These are phyloP conservation scores for Williopsis jadinii DNA, from an alignment of 1,139 yeast genomes.

Conservation along the genomic window DNA sequence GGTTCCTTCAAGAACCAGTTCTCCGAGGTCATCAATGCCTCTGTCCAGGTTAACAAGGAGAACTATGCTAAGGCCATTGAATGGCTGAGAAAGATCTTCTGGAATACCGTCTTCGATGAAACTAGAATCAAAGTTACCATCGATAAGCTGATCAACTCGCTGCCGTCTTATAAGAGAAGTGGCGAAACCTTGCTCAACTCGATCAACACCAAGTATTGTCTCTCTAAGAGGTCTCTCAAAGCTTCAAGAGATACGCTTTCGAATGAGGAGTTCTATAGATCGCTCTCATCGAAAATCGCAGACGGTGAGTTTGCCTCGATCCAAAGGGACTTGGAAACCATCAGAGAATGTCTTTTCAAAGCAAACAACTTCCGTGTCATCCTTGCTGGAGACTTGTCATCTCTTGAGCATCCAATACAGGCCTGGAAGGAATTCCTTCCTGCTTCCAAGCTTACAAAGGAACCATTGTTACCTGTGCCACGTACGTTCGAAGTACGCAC, in stretches of 20 bases:
- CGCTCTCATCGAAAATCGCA: conserved; percentile 43
- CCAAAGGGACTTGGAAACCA: conserved; percentile 44
- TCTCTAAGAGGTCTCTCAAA: conserved; percentile 52
- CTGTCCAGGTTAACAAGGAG: conserved; percentile 51
- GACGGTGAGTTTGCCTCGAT: conserved; percentile 43
- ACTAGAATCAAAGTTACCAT: conserved; percentile 62
- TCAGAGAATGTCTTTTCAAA: conserved; percentile 52
- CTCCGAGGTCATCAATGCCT: conserved; percentile 57
- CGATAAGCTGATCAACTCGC: conserved; percentile 66
- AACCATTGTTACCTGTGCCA: conserved; percentile 34
- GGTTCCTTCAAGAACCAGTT: conserved; percentile 56
- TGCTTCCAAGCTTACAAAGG: neutral
- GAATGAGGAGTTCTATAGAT: conserved; percentile 53
- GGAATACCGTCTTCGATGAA: conserved; percentile 63
- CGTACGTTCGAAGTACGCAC: conserved; percentile 50
- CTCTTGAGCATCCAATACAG: conserved; percentile 46
- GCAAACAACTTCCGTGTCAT: conserved; percentile 60
- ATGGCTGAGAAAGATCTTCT: conserved; percentile 68
- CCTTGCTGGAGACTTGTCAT: conserved; percentile 59
- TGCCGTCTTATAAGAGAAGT: conserved; percentile 76
- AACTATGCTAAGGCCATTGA: conserved; percentile 64
- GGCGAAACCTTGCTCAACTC: conserved; percentile 71
- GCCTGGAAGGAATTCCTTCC: conserved; percentile 49
- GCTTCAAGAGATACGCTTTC: conserved; percentile 60
- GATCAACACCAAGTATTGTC: conserved; percentile 45